Percentiles rank a stretch among this genome's conserved stretches.
Evolutionary conservation across 2,329 filamentous ascomycete genomes (phyloP).

Genomic region (Stachybotrys chartarum): DNA sequence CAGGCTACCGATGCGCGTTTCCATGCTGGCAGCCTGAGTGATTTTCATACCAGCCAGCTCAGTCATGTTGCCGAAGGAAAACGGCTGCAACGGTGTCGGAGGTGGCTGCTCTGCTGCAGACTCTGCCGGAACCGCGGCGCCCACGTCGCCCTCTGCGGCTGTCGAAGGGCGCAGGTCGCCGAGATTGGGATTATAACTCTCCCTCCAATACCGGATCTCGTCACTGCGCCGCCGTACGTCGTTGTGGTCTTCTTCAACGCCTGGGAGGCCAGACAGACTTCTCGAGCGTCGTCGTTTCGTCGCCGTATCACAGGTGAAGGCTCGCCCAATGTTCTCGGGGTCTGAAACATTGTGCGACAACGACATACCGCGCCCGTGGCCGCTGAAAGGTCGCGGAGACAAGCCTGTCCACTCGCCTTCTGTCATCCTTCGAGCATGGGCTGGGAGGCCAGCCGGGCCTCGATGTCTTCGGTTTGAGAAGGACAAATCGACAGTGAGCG

Average conservation of each 20-base stretch:
- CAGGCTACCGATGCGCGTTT: slow-evolving; percentile 43
- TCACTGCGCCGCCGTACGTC: slow-evolving; percentile 48
- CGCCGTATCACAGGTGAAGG: slow-evolving; percentile 49
- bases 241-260: slow-evolving; percentile 24
- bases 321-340: slow-evolving; percentile 52
- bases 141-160: slow-evolving; percentile 28
- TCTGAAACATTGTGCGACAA: slow-evolving; percentile 31
- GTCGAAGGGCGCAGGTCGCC: slow-evolving; percentile 45
- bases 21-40: slow-evolving; percentile 45
- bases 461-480: slow-evolving; percentile 24
- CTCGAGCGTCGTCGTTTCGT: slow-evolving; percentile 48
- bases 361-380: slow-evolving; percentile 42
- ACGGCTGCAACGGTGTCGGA: slow-evolving; percentile 39
- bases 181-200: slow-evolving; percentile 47
- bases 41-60: slow-evolving; percentile 50
- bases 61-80: slow-evolving; percentile 45
- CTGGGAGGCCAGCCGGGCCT: not conserved
- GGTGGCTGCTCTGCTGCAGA: slow-evolving; percentile 24
- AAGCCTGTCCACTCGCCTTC: slow-evolving; percentile 44
- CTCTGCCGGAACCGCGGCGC: slow-evolving; percentile 16
- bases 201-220: slow-evolving; percentile 58
- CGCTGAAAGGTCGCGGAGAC: slow-evolving; percentile 55
- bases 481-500: slow-evolving; percentile 37
- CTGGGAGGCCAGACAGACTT: slow-evolving; percentile 49
- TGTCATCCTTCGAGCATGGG: slow-evolving; percentile 13